Conservation (phyloP, 1,284 basidiomycete genomes). For the Pseudomicrostroma phylloplanum region DNA sequence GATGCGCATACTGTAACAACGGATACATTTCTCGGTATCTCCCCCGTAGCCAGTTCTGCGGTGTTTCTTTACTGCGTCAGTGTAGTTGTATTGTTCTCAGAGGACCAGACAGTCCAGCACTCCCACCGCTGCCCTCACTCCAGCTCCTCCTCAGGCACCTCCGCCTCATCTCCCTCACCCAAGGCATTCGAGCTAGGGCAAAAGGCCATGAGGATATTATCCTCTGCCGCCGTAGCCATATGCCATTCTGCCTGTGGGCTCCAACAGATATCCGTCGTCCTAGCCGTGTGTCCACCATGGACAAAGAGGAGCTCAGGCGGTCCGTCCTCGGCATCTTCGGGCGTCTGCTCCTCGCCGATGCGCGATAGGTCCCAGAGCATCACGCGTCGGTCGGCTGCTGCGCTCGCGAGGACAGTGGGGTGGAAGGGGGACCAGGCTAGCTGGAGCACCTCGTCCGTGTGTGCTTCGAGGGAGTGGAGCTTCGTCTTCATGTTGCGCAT, state of each 20-base stretch:
- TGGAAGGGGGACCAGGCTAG: conserved; percentile 92
- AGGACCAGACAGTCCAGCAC: no score
- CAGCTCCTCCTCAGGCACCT: conserved; percentile 16
- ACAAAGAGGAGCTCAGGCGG: conserved; percentile 53
- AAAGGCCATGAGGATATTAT: conserved; percentile 48
- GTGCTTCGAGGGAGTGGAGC: conserved; percentile 84
- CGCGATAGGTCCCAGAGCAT: conserved; percentile 91
- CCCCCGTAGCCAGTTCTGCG: no score
- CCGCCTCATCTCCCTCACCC: conserved; percentile 16
- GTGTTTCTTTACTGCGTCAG: no score
- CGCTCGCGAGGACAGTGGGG: conserved; percentile 52
- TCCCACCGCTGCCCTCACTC: conserved; percentile 6
- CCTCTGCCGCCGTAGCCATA: conserved; percentile 43
- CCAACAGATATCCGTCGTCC: conserved; percentile 47
- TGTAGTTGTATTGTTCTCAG: no score
- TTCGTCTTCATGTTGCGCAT: conserved; percentile 67
- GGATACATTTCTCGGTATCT: no score
- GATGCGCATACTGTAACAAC: no score
- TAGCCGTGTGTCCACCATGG: conserved; percentile 47
- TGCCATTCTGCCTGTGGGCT: conserved; percentile 45
- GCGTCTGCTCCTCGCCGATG: conserved; percentile 65
- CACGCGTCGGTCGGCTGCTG: conserved; percentile 82
- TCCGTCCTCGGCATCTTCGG: conserved; percentile 8
- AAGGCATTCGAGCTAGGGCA: conserved; percentile 18
- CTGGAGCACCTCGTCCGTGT: conserved; percentile 90